Percentiles rank a stretch among this genome's conserved stretches.
These are phyloP conservation scores for Setaria viridis DNA, from an alignment of 202 grass and related monocot species.

Conservation along the genomic window DNA sequence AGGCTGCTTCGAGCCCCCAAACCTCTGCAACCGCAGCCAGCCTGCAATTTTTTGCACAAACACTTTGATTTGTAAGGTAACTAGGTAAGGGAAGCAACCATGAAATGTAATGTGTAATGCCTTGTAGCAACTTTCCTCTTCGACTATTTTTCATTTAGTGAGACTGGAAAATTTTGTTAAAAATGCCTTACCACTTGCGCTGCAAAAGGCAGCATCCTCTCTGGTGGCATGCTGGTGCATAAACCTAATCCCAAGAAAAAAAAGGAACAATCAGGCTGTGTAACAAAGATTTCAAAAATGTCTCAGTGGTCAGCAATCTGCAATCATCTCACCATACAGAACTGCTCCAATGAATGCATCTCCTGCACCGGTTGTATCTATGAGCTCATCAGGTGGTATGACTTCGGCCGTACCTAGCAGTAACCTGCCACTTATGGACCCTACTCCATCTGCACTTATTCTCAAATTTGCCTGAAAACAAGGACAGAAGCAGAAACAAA, in stretches of 20 bases:
- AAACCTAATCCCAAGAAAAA: slow-evolving; percentile 50
- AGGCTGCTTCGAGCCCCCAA: slow-evolving; percentile 73
- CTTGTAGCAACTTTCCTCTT: background rate
- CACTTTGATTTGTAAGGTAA: background rate
- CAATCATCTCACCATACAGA: slow-evolving; percentile 60
- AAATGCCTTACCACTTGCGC: slow-evolving; percentile 67
- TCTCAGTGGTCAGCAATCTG: background rate
- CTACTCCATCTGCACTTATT: slow-evolving; percentile 70
- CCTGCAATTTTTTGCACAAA: slow-evolving; percentile 45
- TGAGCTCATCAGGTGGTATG: slow-evolving; percentile 65
- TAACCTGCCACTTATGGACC: slow-evolving; percentile 72
- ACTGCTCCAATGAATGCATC: slow-evolving; percentile 69
- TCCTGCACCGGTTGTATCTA: slow-evolving; percentile 49
- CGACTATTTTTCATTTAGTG: background rate
- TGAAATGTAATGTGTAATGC: background rate
- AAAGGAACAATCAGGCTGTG: background rate
- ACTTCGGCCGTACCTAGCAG: slow-evolving; percentile 70
- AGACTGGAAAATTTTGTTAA: background rate
- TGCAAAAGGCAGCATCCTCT: slow-evolving; percentile 80
- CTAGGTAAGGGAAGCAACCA: background rate
- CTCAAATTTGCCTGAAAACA: slow-evolving; percentile 67
- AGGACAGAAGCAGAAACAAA: slow-evolving; percentile 41
- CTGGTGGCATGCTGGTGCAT: slow-evolving; percentile 66
- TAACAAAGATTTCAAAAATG: background rate
- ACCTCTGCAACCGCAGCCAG: slow-evolving; percentile 71